Evolutionary conservation across 768 basidiomycete genomes (phyloP).

Genomic region (Thelephora aurantiotincta): DNA sequence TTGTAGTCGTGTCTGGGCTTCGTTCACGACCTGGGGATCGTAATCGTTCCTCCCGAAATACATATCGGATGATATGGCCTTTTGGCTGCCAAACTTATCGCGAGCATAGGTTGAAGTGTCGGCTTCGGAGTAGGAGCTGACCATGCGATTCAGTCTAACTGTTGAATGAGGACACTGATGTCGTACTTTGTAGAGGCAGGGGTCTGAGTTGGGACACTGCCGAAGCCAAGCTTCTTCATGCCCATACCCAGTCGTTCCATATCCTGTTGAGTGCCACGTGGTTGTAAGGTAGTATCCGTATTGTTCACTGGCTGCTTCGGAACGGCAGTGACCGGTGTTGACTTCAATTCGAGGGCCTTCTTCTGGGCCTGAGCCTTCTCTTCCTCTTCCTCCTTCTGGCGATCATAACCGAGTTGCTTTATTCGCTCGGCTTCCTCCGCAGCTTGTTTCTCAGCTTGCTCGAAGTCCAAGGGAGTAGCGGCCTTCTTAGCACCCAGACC

Average conservation of each 20-base stretch:
- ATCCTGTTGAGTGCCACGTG: conserved; percentile 31
- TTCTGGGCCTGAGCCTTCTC: conserved; percentile 41
- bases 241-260: conserved; percentile 50
- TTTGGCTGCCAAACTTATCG: conserved; percentile 84
- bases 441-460: conserved; percentile 84
- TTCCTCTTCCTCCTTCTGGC: conserved; percentile 72
- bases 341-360: conserved; percentile 37
- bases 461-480: conserved; percentile 75
- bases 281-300: conserved; percentile 15
- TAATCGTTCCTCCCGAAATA: conserved; percentile 87
- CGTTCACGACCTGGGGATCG: conserved; percentile 52
- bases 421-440: conserved; percentile 85
- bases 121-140: conserved; percentile 12
- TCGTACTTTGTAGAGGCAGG: conserved; percentile 34
- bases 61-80: conserved; percentile 96
- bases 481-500: conserved; percentile 82
- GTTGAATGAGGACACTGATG: conserved; percentile 7
- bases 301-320: conserved; percentile 15
- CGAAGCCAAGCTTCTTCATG: conserved; percentile 74
- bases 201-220: conserved; percentile 56
- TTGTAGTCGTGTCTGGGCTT: conserved; percentile 73
- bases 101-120: conserved; percentile 71
- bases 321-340: conserved; percentile 11
- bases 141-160: conserved; percentile 1
- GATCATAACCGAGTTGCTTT: conserved; percentile 85